Conservation (phyloP, 177 flowering plant genomes). For the Vitis hybrid region DNA sequence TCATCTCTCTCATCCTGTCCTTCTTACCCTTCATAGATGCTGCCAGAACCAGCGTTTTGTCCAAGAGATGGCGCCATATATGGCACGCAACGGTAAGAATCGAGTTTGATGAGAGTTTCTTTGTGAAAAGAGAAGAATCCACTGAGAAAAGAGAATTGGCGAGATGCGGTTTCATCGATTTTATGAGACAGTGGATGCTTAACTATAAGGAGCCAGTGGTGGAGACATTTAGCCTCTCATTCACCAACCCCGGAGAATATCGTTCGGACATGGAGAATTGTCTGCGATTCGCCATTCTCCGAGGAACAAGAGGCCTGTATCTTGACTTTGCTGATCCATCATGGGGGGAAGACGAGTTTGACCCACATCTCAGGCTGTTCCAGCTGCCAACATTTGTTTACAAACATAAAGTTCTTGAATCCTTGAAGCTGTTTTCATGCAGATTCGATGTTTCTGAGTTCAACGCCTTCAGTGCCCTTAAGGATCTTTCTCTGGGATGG, state of each 20-base stretch:
- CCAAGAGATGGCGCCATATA: slow-evolving; percentile 14
- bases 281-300: slow-evolving; percentile 8
- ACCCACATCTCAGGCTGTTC: neutral
- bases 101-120: slow-evolving; percentile 19
- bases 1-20: slow-evolving; percentile 13
- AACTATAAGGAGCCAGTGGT: neutral
- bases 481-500: slow-evolving; percentile 18
- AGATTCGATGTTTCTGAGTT: neutral
- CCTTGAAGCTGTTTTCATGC: slow-evolving; percentile 18
- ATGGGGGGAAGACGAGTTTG: slow-evolving; percentile 5
- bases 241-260: slow-evolving; percentile 10
- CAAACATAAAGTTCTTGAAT: slow-evolving; percentile 3
- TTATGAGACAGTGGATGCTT: slow-evolving; percentile 2
- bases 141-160: neutral
- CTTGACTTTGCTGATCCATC: slow-evolving; percentile 26
- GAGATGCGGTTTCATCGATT: slow-evolving; percentile 18
- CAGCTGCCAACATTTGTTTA: slow-evolving; percentile 17
- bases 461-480: neutral
- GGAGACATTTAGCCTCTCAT: slow-evolving; percentile 3
- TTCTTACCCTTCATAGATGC: slow-evolving; percentile 31
- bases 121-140: neutral
- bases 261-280: neutral
- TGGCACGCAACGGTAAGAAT: slow-evolving; percentile 13
- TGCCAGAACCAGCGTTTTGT: slow-evolving; percentile 14
- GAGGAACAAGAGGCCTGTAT: slow-evolving; percentile 1